Base-by-base conservation (phyloP, 208 protist genomes). In the Acanthamoeba castellanii region DNA sequence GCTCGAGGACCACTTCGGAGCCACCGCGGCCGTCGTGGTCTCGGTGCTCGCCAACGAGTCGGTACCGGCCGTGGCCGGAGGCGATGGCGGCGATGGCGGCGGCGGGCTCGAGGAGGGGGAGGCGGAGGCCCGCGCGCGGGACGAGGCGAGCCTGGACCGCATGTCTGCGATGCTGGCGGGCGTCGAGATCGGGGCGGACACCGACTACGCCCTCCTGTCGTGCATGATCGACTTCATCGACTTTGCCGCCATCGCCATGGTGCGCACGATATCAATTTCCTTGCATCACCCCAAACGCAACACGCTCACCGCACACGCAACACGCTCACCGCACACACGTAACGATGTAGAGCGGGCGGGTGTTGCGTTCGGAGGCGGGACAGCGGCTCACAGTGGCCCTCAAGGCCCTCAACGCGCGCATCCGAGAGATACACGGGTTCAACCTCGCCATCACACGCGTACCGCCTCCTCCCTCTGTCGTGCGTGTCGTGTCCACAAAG, bases 261-360 rank as follows among this genome's bases (percentile, higher is more conserved):
- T 70, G 27, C 20, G 4, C 37, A 76, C 87, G 76, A 57, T 11
- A 32, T 45, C 87, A 76, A 27, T 42, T 7, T 50, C n/a, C n/a
- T n/a, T n/a, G n/a, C n/a, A n/a, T n/a, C n/a, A n/a, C n/a, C n/a
- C n/a, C n/a, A n/a, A n/a, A n/a, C n/a, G 9, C 64, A 52, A 52
- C 47, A 52, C 47, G 11, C 47, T 14, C 47, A 52, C 47, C 47
- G 11, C 47, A 52, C 47, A 52, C 47, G 11, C 37, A 76, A 74
- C 87, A 92, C 27, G 14, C 87, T 72, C 37, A 74, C 87, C 37
- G 70, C 87, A 92, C 87, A 74, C 47, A 92, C 87, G 59, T 70
- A 4, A 70, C n/a, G 27, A 14, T 68, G 47, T 11, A 11, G 11
- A 81, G 72, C 34, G 8, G 42, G 22, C 3, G 20, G 2, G 72